Evolutionary conservation across 148 eudicot species (phyloP).

Genomic region (Heliamphora exappendiculata): DNA sequence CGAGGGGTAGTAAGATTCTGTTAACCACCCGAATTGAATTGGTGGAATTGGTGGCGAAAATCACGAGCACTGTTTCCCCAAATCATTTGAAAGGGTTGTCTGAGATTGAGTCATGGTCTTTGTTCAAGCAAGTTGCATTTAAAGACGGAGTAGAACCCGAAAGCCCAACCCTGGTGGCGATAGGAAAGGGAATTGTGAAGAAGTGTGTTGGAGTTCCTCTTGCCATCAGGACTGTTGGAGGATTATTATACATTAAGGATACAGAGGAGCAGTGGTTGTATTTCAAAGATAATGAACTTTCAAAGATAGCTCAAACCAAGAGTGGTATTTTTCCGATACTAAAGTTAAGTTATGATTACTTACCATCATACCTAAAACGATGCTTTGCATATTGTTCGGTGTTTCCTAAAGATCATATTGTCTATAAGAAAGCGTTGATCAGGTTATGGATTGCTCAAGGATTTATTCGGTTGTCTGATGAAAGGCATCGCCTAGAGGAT

Average conservation of each 20-base stretch:
- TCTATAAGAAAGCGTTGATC: neutral
- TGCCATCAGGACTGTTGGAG: constrained; percentile 10
- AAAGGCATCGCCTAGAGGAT: neutral
- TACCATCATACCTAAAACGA: neutral
- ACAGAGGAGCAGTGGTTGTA: constrained; percentile 4
- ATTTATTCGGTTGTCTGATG: neutral
- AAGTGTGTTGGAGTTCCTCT: constrained; percentile 26
- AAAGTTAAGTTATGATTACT: too few relatives aligned
- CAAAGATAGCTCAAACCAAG: neutral
- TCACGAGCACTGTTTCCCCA: neutral
- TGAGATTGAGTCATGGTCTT: constrained; percentile 11
- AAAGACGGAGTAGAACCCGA: constrained; percentile 8
- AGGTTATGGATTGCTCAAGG: neutral
- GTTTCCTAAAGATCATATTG: neutral
- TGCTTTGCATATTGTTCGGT: neutral
- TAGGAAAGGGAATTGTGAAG: constrained; percentile 15
- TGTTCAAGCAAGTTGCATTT: constrained; percentile 23
- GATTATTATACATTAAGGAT: neutral
- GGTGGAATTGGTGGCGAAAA: constrained; percentile 10
- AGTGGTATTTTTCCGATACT: neutral
- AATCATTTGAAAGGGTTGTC: constrained; percentile 8
- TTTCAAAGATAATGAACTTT: neutral
- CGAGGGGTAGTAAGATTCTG: constrained; percentile 13
- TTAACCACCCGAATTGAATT: constrained; percentile 21
- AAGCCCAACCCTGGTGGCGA: neutral